Conservation (phyloP, 495 filamentous ascomycete species). For the Sordaria brevicollis region DNA sequence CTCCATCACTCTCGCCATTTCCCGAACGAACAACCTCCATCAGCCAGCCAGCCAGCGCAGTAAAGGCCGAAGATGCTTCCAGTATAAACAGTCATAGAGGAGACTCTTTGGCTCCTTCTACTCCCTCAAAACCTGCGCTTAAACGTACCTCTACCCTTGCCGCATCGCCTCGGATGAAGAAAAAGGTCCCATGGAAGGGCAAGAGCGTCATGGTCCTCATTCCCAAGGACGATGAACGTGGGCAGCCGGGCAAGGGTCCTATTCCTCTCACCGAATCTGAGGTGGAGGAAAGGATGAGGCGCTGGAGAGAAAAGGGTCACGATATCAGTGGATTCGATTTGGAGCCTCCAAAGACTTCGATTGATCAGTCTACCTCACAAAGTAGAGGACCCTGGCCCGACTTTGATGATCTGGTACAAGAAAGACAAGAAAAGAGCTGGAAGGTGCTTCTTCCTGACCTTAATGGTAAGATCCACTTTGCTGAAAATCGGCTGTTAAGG, state of each 20-base stretch:
- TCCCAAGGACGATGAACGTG: constrained; percentile 57
- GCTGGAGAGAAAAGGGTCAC: constrained; percentile 69
- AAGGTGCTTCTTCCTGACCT: constrained; percentile 68
- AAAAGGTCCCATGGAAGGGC: constrained; percentile 55
- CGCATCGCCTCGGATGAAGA: constrained; percentile 37
- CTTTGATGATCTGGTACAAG: constrained; percentile 43
- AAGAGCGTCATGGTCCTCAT: constrained; percentile 65
- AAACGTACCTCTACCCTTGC: constrained; percentile 15
- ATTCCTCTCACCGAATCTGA: constrained; percentile 51
- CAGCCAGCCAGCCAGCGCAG: constrained; percentile 17
- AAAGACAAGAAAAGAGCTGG: constrained; percentile 42
- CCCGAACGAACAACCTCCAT: constrained; percentile 8
- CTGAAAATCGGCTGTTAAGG: background rate
- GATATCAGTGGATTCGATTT: constrained; percentile 63
- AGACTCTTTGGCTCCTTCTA: constrained; percentile 32
- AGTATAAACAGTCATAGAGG: constrained; percentile 22
- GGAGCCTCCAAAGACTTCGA: constrained; percentile 16
- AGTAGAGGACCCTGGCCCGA: constrained; percentile 69
- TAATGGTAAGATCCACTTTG: constrained; percentile 26
- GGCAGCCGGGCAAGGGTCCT: constrained; percentile 45
- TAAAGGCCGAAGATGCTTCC: constrained; percentile 9
- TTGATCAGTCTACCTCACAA: constrained; percentile 27
- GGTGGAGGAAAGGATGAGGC: constrained; percentile 52
- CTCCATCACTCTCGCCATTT: constrained; percentile 9
- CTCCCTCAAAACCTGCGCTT: constrained; percentile 19